phyloP scores from a whole-genome alignment of 768 basidiomycete species.

The Termitomyces titanicus region DNA sequence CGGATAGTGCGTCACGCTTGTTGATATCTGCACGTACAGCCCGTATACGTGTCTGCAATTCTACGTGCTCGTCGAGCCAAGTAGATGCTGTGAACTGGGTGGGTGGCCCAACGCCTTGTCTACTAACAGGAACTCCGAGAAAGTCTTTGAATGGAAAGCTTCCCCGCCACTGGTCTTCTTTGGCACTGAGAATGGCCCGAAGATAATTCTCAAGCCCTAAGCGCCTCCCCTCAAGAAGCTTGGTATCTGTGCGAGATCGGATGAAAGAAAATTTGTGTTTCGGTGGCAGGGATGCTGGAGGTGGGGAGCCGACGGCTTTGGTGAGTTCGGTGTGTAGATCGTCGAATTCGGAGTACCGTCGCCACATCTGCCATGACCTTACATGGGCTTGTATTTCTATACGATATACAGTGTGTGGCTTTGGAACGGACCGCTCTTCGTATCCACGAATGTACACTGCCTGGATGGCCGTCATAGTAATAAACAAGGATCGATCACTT shows the following conservation, averaged over 20 bases:
- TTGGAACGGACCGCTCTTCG: constrained; percentile 67
- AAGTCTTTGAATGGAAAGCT: constrained; percentile 80
- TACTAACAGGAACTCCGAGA: constrained; percentile 74
- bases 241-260: constrained; percentile 52
- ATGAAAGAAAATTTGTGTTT: constrained; percentile 78
- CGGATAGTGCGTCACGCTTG: constrained; percentile 80
- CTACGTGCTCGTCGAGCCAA: constrained; percentile 89
- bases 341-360: constrained; percentile 93
- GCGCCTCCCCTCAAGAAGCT: constrained; percentile 74
- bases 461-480: constrained; percentile 68
- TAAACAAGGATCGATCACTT: constrained; percentile 1
- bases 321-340: constrained; percentile 81
- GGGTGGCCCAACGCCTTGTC: constrained; percentile 36
- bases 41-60: constrained; percentile 72
- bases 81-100: constrained; percentile 67
- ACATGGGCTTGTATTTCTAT: constrained; percentile 87
- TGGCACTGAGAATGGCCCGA: constrained; percentile 77
- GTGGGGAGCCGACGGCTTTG: constrained; percentile 74
- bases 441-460: constrained; percentile 66
- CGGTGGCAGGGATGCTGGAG: constrained; percentile 77
- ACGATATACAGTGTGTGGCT: constrained; percentile 77
- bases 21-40: constrained; percentile 84
- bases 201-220: constrained; percentile 80
- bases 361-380: constrained; percentile 91
- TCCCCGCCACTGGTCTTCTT: constrained; percentile 83